Base-by-base conservation (phyloP, 257 asterid species). In the Nicotiana attenuata region DNA sequence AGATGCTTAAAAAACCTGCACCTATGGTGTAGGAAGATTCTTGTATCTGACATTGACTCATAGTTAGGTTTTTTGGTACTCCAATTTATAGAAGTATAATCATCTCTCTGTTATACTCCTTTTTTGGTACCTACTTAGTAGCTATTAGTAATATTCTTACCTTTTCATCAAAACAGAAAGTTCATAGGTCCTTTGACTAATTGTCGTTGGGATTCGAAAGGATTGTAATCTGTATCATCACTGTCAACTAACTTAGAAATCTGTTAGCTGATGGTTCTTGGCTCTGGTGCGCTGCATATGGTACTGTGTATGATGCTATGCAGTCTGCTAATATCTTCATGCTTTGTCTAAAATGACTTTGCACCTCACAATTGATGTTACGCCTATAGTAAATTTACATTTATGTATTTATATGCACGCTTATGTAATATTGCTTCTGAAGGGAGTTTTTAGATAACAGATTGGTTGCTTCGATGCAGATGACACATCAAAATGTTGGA, bases 221-320 rank as follows among this genome's bases (percentile, higher is more conserved):
- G 24, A 57, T 57, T 57, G 63, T 7, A 57, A 10, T 57, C 64
- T 19, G 11, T 57, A 19, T 19, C 26, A 57, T 6, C 13, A 19
- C 20, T 57, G 24, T 57, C 64, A 57, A 19, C 64, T 57, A 57
- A 57, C 11, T 57, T 57, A 19, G 64, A 35, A 35, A 35, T 35
- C 41, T 35, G 41, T 35, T 35, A 35, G 98, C 94, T 26, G 98
- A 95, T 80, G 98, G 98, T 28, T 95, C 98, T 45, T 93, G 98
- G 98, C 95, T 95, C 24, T 95, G 99, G 98, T 95, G 98, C 93
- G 89, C 99, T 9, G 92, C 97, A 0, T 92, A 93, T 50, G 98
- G 93, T 82, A 76, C 89, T 17, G 98, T 93, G 24, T 95, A 93
- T 65, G 99, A 95, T 81, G 98, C 98, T 14, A 98, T 95, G 85